These are phyloP conservation scores for Kalmanozyma brasiliensis DNA, from an alignment of 1,284 basidiomycete genomes.

Conservation along the genomic window DNA sequence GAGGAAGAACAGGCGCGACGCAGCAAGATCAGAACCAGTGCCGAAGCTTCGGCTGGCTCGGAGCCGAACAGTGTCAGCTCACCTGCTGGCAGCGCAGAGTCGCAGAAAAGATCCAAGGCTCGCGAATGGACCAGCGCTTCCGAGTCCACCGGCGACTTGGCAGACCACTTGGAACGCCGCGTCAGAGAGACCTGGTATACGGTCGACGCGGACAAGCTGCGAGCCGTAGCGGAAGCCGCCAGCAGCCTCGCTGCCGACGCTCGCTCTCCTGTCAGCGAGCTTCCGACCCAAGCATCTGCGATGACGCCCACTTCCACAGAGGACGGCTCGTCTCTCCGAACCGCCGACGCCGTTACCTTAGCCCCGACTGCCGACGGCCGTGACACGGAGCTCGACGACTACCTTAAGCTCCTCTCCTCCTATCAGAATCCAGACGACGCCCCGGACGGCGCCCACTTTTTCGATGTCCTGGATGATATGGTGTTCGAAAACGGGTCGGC, in stretches of 20 bases:
- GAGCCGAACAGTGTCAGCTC: slow-evolving; percentile 12
- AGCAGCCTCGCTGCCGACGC: slow-evolving; percentile 15
- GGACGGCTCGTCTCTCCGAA: slow-evolving; percentile 23
- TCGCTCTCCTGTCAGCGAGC: slow-evolving; percentile 1
- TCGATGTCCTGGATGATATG: slow-evolving; percentile 44
- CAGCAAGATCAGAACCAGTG: neutral
- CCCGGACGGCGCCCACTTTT: slow-evolving; percentile 34
- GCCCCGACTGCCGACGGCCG: slow-evolving; percentile 7
- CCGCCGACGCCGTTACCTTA: slow-evolving; percentile 6
- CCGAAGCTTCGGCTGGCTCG: slow-evolving; percentile 10
- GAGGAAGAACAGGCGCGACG: slow-evolving; percentile 40
- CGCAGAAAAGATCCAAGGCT: slow-evolving; percentile 12
- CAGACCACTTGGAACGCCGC: slow-evolving; percentile 40
- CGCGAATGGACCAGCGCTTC: slow-evolving; percentile 44
- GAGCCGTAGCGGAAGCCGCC: slow-evolving; percentile 13
- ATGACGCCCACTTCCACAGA: slow-evolving; percentile 24
- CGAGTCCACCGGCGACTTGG: slow-evolving; percentile 42
- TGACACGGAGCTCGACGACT: slow-evolving; percentile 37
- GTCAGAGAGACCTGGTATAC: slow-evolving; percentile 40
- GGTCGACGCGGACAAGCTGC: slow-evolving; percentile 20
- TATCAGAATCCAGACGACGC: slow-evolving; percentile 47
- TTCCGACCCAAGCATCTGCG: neutral
- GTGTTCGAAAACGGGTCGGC: slow-evolving; percentile 33
- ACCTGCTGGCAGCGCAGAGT: slow-evolving; percentile 10
- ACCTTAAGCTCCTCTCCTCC: slow-evolving; percentile 40